phyloP scores from a whole-genome alignment of 2,329 filamentous ascomycete genomes.

The Akanthomyces dipterigenus region DNA sequence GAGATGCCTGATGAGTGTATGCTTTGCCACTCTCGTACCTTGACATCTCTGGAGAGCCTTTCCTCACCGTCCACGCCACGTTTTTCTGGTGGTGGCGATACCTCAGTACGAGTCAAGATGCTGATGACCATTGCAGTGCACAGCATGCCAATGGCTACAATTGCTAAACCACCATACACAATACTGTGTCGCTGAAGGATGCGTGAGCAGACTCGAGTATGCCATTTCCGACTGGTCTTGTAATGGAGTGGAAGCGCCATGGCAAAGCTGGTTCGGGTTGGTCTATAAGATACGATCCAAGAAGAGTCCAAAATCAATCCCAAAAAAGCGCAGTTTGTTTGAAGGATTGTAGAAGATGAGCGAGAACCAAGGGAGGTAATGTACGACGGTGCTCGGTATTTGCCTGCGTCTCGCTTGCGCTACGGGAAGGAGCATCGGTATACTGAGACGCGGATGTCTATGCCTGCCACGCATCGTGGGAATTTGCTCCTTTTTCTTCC shows the following conservation, averaged over 20 bases:
- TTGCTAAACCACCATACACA: slow-evolving; percentile 3
- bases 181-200: slow-evolving; percentile 2
- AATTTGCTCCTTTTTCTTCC: no score
- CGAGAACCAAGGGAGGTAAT: background rate
- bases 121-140: background rate
- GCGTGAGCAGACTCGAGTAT: slow-evolving; percentile 4
- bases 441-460: background rate
- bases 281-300: slow-evolving; percentile 20
- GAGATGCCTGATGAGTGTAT: background rate
- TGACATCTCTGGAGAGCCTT: background rate
- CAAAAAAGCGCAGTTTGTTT: slow-evolving; percentile 14
- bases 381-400: background rate
- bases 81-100: background rate
- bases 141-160: background rate
- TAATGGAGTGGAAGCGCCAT: background rate
- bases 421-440: background rate
- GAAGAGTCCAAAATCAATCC: slow-evolving; percentile 19
- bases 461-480: background rate
- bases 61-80: background rate
- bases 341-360: background rate
- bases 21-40: background rate
- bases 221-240: background rate
- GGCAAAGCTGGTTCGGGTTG: background rate
- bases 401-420: background rate
- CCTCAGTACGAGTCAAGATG: background rate